Evolutionary conservation across 176 grass and related monocot genomes (phyloP).

Genomic region (Zoysia pacifica): DNA sequence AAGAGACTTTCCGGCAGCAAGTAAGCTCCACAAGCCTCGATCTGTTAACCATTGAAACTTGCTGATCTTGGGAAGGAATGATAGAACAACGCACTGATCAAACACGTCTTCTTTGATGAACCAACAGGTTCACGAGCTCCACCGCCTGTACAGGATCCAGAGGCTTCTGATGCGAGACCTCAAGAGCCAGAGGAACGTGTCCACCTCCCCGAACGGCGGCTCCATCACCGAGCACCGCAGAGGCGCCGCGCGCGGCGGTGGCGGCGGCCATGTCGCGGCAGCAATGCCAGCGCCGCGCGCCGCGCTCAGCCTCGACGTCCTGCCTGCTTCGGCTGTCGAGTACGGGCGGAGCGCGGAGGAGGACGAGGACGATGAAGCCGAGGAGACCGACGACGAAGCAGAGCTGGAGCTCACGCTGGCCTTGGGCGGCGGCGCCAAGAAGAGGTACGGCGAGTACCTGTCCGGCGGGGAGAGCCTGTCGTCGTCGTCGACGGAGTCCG

Average conservation of each 20-base stretch:
- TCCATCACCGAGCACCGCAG: conserved; percentile 23
- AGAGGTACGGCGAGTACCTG: conserved; percentile 48
- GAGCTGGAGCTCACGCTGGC: conserved; percentile 72
- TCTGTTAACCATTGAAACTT: not conserved
- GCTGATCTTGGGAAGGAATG: not conserved
- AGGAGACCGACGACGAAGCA: conserved; percentile 50
- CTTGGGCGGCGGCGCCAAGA: conserved; percentile 41
- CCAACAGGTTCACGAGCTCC: conserved; percentile 73
- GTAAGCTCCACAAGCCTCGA: conserved; percentile 32
- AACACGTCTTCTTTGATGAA: not conserved
- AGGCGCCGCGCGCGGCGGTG: conserved; percentile 11
- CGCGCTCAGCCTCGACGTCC: conserved; percentile 53
- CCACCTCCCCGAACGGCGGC: conserved; percentile 38
- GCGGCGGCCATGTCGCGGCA: conserved; percentile 16
- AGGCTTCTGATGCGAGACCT: conserved; percentile 82
- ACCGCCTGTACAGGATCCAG: conserved; percentile 73
- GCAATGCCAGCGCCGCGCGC: conserved; percentile 23
- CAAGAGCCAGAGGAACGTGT: conserved; percentile 43
- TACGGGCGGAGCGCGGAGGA: conserved; percentile 56
- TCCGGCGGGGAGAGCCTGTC: conserved; percentile 58
- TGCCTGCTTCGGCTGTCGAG: conserved; percentile 45
- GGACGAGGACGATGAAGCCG: conserved; percentile 13
- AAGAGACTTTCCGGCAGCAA: conserved; percentile 78
- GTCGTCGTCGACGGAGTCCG: conserved; percentile 75
- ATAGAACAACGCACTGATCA: not conserved